phyloP scores from a whole-genome alignment of 208 protist species.

The Porcisia deanei region DNA sequence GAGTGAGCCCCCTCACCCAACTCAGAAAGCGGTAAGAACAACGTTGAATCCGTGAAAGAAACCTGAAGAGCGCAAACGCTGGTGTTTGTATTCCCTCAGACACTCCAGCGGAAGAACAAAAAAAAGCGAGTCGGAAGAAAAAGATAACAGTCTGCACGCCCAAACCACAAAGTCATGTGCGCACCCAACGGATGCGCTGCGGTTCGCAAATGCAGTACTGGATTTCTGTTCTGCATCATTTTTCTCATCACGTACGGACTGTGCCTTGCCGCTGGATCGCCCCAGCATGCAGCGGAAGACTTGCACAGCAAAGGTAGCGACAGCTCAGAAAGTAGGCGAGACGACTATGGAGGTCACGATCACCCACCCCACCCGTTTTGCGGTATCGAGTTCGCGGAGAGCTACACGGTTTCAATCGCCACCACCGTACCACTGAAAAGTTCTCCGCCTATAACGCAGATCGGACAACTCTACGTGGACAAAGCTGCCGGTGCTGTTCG shows the following conservation, averaged over 20 bases:
- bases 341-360: neutral
- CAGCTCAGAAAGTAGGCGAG: neutral
- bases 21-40: neutral
- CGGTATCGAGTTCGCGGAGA: conserved; percentile 26
- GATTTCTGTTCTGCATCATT: neutral
- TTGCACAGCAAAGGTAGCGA: neutral
- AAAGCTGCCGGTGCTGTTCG: conserved; percentile 11
- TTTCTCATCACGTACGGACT: neutral
- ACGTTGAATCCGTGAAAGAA: neutral
- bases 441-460: conserved; percentile 27
- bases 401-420: conserved; percentile 36
- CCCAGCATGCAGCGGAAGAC: conserved; percentile 4
- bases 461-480: conserved; percentile 43
- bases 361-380: conserved; percentile 9
- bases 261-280: neutral
- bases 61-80: neutral
- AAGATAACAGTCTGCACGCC: neutral
- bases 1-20: neutral
- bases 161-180: neutral
- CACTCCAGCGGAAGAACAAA: neutral
- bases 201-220: neutral
- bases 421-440: conserved; percentile 30
- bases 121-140: neutral
- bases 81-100: neutral
- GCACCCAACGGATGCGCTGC: neutral